phyloP scores from a whole-genome alignment of 106 monocot species.

The Apostasia ramifera region DNA sequence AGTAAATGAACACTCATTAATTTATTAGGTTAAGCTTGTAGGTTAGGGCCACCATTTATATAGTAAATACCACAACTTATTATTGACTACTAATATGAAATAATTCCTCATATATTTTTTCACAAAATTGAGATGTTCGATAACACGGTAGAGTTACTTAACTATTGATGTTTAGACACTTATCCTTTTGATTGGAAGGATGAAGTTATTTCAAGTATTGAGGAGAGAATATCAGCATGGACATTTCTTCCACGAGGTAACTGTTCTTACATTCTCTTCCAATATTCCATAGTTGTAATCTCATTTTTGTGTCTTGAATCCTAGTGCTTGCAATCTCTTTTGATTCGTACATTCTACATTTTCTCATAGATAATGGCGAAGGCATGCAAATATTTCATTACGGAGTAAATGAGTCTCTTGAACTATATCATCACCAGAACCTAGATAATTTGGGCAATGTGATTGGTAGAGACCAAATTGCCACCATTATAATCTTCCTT shows the following conservation, averaged over 20 bases:
- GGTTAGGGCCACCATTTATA: too few species aligned
- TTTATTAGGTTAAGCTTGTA: too few species aligned
- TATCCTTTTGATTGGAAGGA: slow-evolving; percentile 32
- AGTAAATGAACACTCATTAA: background rate
- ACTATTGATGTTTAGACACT: background rate
- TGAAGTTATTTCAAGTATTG: slow-evolving; percentile 48
- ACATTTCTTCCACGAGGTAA: slow-evolving; percentile 75
- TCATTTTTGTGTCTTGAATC: background rate
- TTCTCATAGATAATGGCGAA: slow-evolving; percentile 50
- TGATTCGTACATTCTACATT: background rate
- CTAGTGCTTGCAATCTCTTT: background rate
- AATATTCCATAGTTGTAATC: background rate
- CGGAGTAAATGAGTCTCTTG: slow-evolving; percentile 18
- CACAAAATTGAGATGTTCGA: background rate
- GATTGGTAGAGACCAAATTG: slow-evolving; percentile 25
- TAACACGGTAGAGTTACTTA: background rate
- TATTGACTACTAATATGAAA: too few species aligned
- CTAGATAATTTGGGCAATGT: slow-evolving; percentile 11
- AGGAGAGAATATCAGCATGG: slow-evolving; percentile 61
- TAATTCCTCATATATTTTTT: background rate
- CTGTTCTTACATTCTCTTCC: background rate
- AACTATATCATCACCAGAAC: slow-evolving; percentile 15
- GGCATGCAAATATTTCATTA: slow-evolving; percentile 36
- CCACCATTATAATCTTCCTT: slow-evolving; percentile 45
- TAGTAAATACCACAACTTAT: too few species aligned